phyloP scores from a whole-genome alignment of 2,329 filamentous ascomycete genomes.

The Ascocoryne sarcoides region DNA sequence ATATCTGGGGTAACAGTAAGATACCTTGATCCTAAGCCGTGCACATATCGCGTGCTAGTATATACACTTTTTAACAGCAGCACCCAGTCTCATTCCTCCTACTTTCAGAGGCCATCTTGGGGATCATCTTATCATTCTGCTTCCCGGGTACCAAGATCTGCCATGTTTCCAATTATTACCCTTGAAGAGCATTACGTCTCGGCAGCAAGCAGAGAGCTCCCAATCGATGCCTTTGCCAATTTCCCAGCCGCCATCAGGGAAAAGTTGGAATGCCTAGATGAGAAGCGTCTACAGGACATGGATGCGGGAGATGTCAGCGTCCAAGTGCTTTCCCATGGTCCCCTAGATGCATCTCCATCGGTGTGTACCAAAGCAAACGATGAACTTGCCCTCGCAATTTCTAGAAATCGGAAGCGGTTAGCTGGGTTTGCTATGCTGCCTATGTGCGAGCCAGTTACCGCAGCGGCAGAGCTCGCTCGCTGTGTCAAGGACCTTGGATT shows the following conservation, averaged over 20 bases:
- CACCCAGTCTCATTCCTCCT: too few species aligned
- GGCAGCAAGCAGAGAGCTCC: not conserved
- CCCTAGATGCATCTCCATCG: constrained; percentile 9
- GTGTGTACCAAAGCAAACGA: constrained; percentile 26
- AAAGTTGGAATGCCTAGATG: constrained; percentile 15
- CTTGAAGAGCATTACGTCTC: constrained; percentile 35
- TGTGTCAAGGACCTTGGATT: constrained; percentile 37
- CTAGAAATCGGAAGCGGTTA: constrained; percentile 30
- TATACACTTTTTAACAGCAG: too few species aligned
- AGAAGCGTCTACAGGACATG: constrained; percentile 21
- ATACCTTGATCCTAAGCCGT: too few species aligned
- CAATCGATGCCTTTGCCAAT: constrained; percentile 15
- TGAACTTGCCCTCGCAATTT: constrained; percentile 27
- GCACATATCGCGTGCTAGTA: too few species aligned
- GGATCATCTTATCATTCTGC: too few species aligned
- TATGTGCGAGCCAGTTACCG: constrained; percentile 29
- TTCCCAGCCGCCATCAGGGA: constrained; percentile 22
- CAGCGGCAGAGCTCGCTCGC: constrained; percentile 30
- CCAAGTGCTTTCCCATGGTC: constrained; percentile 28
- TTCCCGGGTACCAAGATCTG: too few species aligned
- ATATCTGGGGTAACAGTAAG: too few species aligned
- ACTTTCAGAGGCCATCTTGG: too few species aligned
- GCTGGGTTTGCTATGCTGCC: constrained; percentile 36
- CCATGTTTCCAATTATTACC: constrained; percentile 29
- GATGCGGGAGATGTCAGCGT: constrained; percentile 19